Conservation (phyloP, 208 protist genomes). For the Naegleria fowleri region DNA sequence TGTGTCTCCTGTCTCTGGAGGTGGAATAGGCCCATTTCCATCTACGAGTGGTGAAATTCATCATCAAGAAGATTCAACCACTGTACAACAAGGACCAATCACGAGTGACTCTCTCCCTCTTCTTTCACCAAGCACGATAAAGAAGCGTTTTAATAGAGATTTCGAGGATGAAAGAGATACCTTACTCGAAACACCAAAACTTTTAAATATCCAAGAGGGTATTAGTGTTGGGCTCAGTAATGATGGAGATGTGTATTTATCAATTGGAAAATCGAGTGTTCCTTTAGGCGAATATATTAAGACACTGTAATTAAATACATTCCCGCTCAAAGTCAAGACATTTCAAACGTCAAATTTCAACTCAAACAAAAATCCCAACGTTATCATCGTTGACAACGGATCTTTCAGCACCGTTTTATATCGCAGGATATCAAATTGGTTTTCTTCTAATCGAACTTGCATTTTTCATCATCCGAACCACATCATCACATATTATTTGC, state of each 20-base stretch:
- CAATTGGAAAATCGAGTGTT: neutral
- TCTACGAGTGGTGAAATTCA: no score
- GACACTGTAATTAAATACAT: neutral
- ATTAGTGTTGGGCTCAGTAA: neutral
- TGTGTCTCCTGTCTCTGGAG: neutral
- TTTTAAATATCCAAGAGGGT: neutral
- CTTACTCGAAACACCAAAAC: neutral
- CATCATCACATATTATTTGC: no score
- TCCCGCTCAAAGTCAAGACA: neutral
- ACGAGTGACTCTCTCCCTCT: neutral
- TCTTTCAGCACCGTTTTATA: no score
- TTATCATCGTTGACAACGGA: no score
- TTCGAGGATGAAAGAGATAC: neutral
- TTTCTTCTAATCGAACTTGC: no score
- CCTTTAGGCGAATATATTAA: neutral
- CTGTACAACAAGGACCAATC: no score
- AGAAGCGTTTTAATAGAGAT: neutral
- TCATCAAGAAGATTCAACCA: no score
- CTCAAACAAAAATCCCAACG: no score
- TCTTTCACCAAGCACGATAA: neutral
- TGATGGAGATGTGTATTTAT: neutral
- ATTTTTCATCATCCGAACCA: no score
- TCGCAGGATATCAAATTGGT: no score
- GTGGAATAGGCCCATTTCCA: no score
- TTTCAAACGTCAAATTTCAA: no score